phyloP scores from a whole-genome alignment of 2,329 filamentous ascomycete species.

The Hypoxylon sp. region DNA sequence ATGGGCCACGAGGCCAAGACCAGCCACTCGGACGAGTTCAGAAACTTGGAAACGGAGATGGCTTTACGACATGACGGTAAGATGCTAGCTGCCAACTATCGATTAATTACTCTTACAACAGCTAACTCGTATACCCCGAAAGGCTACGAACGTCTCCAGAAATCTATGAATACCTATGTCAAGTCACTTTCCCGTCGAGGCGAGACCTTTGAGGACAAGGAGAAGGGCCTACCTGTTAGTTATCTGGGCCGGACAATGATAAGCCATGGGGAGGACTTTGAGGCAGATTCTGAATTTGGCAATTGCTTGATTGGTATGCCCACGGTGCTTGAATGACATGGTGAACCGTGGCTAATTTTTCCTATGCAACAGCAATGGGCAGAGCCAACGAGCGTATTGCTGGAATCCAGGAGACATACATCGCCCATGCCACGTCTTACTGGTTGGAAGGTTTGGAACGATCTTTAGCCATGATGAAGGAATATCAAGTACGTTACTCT shows the following conservation, averaged over 20 bases:
- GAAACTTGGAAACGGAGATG: conserved; percentile 91
- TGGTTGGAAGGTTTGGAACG: conserved; percentile 95
- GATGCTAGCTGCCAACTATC: conserved; percentile 48
- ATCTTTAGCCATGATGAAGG: conserved; percentile 94
- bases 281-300: conserved; percentile 90
- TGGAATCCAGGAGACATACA: conserved; percentile 86
- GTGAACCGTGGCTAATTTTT: conserved; percentile 4
- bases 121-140: conserved; percentile 24
- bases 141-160: conserved; percentile 93
- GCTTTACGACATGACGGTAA: conserved; percentile 86
- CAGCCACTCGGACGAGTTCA: conserved; percentile 89
- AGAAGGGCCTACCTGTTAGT: conserved; percentile 84
- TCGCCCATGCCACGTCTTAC: conserved; percentile 79
- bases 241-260: conserved; percentile 89
- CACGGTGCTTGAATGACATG: conserved; percentile 26
- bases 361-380: conserved; percentile 71
- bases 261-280: conserved; percentile 91
- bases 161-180: conserved; percentile 85
- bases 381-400: conserved; percentile 90
- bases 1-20: conserved; percentile 95
- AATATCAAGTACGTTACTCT: conserved; percentile 80
- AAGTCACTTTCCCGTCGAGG: conserved; percentile 89
- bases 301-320: conserved; percentile 80
- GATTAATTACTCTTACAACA: conserved; percentile 11
- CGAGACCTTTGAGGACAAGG: conserved; percentile 84